Evolutionary conservation across 192 early-diverging fungal species (phyloP).

Genomic region (Umbelopsis vinacea): DNA sequence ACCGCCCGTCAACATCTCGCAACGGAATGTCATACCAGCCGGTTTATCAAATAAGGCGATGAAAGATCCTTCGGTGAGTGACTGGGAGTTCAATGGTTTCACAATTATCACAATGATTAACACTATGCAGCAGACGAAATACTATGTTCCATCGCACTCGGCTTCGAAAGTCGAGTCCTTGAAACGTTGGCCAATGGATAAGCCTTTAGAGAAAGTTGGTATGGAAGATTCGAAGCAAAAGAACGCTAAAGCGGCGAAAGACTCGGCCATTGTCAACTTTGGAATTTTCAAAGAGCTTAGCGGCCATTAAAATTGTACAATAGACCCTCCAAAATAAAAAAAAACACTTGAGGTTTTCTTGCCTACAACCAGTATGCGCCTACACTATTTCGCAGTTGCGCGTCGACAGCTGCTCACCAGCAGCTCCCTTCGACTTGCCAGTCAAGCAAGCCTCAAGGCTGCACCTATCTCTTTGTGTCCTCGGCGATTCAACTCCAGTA

Average conservation of each 20-base stretch:
- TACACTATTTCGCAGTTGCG: background rate
- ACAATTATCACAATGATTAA: too few species aligned
- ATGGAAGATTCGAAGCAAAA: conserved; percentile 1
- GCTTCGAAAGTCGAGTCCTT: background rate
- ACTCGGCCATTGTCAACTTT: conserved; percentile 17
- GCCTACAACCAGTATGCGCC: background rate
- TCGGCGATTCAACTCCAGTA: conserved; percentile 1
- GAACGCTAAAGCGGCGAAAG: background rate
- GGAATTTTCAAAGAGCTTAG: conserved; percentile 19
- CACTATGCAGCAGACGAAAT: too few species aligned
- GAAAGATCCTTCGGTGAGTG: too few species aligned
- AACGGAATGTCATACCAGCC: background rate
- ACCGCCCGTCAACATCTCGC: background rate
- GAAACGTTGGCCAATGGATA: background rate
- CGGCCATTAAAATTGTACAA: conserved; percentile 7
- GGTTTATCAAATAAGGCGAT: background rate
- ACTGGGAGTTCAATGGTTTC: too few species aligned
- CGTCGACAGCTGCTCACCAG: background rate
- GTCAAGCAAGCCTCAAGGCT: background rate
- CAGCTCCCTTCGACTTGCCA: background rate
- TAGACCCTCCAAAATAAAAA: too few species aligned
- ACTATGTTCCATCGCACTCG: too few species aligned
- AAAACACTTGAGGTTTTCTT: too few species aligned
- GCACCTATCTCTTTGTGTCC: background rate
- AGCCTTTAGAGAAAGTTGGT: background rate